Conservation (phyloP, 2,329 filamentous ascomycete species). For the Rhynchosporium secalis region DNA sequence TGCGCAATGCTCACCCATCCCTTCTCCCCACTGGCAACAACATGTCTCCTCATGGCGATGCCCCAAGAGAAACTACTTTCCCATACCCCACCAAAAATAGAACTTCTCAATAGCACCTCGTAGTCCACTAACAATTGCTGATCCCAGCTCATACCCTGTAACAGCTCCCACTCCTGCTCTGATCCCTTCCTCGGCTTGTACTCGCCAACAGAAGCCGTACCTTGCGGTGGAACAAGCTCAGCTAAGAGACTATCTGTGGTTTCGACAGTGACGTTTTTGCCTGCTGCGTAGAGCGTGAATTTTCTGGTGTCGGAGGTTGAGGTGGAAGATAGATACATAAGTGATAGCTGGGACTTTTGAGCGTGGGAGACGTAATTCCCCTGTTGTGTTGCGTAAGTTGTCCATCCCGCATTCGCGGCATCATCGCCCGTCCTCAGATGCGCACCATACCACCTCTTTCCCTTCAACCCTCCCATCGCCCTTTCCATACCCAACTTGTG, state of each 20-base stretch:
- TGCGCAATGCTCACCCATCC: conserved; percentile 3
- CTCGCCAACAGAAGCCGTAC: neutral
- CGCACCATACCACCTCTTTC: conserved; percentile 41
- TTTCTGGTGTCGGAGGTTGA: conserved; percentile 40
- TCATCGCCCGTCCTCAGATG: conserved; percentile 42
- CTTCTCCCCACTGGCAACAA: conserved; percentile 12
- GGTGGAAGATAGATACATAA: conserved; percentile 46
- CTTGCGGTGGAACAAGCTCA: neutral
- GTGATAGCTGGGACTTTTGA: conserved; percentile 27
- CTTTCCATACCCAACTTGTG: conserved; percentile 28
- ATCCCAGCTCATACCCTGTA: conserved; percentile 45
- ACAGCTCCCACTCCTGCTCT: conserved; percentile 35
- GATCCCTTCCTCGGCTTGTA: conserved; percentile 6
- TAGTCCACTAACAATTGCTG: conserved; percentile 51
- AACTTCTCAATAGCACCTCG: conserved; percentile 47
- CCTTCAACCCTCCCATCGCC: conserved; percentile 14
- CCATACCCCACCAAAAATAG: conserved; percentile 44
- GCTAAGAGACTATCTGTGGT: conserved; percentile 31
- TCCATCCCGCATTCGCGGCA: conserved; percentile 40
- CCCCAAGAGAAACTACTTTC: conserved; percentile 49
- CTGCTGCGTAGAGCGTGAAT: conserved; percentile 42
- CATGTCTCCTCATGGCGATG: conserved; percentile 45
- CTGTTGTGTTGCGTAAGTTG: conserved; percentile 41
- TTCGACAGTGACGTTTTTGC: conserved; percentile 41
- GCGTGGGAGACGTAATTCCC: conserved; percentile 41